Evolutionary conservation across 2,329 filamentous ascomycete genomes (phyloP), one percentile per base, ranked within the genome.

Genomic region (Zasmidium cellare): DNA sequence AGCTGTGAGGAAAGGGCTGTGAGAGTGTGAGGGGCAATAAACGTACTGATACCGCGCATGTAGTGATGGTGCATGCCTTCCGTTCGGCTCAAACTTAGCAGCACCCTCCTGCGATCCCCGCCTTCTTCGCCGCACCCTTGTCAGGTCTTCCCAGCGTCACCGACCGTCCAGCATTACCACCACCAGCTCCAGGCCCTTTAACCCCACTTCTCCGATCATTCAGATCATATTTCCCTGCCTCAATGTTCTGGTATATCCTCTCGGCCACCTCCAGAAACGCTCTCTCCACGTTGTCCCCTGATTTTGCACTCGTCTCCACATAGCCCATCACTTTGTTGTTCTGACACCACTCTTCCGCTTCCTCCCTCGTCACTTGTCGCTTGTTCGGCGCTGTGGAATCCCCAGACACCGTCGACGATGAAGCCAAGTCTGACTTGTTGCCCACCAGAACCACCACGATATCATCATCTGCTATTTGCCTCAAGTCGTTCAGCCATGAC

Each of bases 221-320:
- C 66, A 97, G 79, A 76, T 99, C 92, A 73, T 97, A 97, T 72
- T 87, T 91, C 11, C 94, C 94, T 1, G 91, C 91, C 79, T 97
- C 91, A 62, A 99, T 97, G 70, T 97, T 97, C 73, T 93, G 87
- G 72, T 96, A 96, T 79, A 99, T 97, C 74, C 92, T 83, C 79
- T 97, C 92, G 19, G 94, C 92, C 14, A 97, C 92, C 70, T 94
- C 87, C 71, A 96, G 83, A 70, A 99, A 99, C 1, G 94, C 94
- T 66, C 87, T 84, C 75, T 99, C 94, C 35, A 99, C 94, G 51
- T 91, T 91, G 72, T 96, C 91, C 53, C 94, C 94, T 61, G 88
- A 96, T 81, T 97, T 99, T 51, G 94, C 94, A 65, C 88, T 92
- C 41, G 94, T 99, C 79, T 99, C 94, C 62, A 97, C 91, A 73